phyloP scores from a whole-genome alignment of 2,329 filamentous ascomycete species.

The Aspergillus phoenicis region DNA sequence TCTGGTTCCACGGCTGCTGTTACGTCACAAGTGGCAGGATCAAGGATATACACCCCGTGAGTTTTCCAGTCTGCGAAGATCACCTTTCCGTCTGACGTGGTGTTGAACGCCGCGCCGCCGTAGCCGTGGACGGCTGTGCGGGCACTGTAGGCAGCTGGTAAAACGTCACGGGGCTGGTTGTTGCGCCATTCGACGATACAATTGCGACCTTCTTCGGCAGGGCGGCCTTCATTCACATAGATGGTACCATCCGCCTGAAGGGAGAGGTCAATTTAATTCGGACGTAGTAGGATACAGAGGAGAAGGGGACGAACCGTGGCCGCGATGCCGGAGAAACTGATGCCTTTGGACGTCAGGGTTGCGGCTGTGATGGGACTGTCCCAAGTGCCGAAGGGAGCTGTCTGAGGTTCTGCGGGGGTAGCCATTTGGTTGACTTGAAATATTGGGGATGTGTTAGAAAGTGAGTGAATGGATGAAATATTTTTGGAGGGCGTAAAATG shows the following conservation, averaged over 20 bases:
- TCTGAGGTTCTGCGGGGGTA: not conserved
- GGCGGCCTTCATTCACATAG: slow-evolving; percentile 41
- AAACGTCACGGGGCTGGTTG: slow-evolving; percentile 41
- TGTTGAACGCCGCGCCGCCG: slow-evolving; percentile 51
- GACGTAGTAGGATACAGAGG: not conserved
- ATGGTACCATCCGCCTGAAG: slow-evolving; percentile 27
- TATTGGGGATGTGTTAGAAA: not conserved
- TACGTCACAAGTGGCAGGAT: slow-evolving; percentile 41
- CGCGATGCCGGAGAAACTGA: slow-evolving; percentile 36
- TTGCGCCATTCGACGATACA: slow-evolving; percentile 49
- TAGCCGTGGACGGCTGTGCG: slow-evolving; percentile 57
- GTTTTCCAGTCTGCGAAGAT: slow-evolving; percentile 52
- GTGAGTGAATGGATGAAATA: not conserved
- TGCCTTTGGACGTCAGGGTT: slow-evolving; percentile 35
- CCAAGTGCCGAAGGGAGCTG: slow-evolving; percentile 43
- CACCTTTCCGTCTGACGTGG: slow-evolving; percentile 44
- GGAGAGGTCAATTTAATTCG: slow-evolving; percentile 5
- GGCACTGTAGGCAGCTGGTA: slow-evolving; percentile 50
- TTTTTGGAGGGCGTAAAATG: too few species aligned
- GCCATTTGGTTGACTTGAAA: not conserved
- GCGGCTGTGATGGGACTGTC: slow-evolving; percentile 43
- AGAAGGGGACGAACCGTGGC: slow-evolving; percentile 29
- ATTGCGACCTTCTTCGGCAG: slow-evolving; percentile 45
- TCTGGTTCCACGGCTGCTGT: slow-evolving; percentile 34
- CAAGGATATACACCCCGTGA: slow-evolving; percentile 48